Percentiles rank a stretch among this genome's conserved stretches.
Conservation (phyloP, 106 monocot genomes). For the Dendrobium chrysotoxum region DNA sequence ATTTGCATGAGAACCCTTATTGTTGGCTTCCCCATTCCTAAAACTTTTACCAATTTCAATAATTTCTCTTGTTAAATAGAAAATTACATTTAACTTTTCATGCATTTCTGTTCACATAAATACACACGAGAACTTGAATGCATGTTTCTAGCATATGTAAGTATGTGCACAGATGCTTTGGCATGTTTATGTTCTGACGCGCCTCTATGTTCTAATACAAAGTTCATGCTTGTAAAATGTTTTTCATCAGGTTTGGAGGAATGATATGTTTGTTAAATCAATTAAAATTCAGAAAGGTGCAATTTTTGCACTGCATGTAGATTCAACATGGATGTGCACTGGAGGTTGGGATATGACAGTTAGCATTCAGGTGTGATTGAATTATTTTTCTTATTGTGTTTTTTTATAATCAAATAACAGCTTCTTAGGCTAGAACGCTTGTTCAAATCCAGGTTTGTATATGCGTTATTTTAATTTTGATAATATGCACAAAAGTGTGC, state of each 20-base stretch:
- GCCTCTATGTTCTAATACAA: background rate
- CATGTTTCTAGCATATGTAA: background rate
- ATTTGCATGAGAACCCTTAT: background rate
- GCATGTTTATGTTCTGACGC: background rate
- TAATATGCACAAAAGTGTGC: background rate
- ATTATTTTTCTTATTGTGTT: background rate
- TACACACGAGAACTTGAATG: background rate
- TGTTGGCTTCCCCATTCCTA: background rate
- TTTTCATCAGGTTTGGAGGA: slow-evolving; percentile 72
- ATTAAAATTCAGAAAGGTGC: slow-evolving; percentile 57
- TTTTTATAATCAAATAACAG: background rate
- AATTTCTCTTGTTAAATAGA: background rate
- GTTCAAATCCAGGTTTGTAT: background rate
- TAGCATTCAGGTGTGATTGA: slow-evolving; percentile 47
- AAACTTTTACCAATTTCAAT: background rate
- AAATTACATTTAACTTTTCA: background rate
- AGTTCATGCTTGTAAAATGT: background rate
- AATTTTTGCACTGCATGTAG: slow-evolving; percentile 55
- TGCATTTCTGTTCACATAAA: background rate
- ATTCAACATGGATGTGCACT: slow-evolving; percentile 54
- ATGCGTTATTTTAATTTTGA: background rate
- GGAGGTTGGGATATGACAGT: slow-evolving; percentile 80
- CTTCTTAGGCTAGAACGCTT: background rate
- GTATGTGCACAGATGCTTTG: background rate
- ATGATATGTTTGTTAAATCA: slow-evolving; percentile 50